Evolutionary conservation across 2,329 filamentous ascomycete genomes (phyloP).

Genomic region (Herpotrichia juniperi): DNA sequence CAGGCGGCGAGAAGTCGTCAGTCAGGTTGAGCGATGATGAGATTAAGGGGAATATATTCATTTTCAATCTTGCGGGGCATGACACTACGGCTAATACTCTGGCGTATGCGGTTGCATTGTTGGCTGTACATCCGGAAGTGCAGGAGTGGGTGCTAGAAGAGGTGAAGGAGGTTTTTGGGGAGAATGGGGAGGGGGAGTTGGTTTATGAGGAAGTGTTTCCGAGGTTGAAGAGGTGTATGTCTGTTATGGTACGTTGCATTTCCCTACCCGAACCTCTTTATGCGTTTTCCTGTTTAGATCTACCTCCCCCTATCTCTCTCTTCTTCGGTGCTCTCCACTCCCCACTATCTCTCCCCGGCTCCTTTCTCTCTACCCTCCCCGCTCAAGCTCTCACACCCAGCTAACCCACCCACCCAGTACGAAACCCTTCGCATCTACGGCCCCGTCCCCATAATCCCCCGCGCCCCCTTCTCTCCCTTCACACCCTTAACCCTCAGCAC

Average conservation of each 20-base stretch:
- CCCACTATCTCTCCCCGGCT: neutral
- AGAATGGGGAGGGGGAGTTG: conserved; percentile 20
- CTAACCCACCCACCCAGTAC: conserved; percentile 17
- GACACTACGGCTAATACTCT: conserved; percentile 54
- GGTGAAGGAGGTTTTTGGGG: conserved; percentile 45
- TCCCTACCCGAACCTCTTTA: no score
- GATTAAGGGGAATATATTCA: conserved; percentile 38
- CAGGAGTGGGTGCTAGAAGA: conserved; percentile 62
- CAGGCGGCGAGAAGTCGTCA: neutral
- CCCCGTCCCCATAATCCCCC: conserved; percentile 25
- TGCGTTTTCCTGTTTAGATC: no score
- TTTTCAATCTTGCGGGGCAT: conserved; percentile 36
- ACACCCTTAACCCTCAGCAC: conserved; percentile 9
- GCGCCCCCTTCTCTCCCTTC: conserved; percentile 7
- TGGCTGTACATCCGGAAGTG: conserved; percentile 55
- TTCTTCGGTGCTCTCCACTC: neutral
- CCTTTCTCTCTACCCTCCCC: neutral
- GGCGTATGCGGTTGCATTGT: conserved; percentile 55
- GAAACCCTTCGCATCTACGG: conserved; percentile 36
- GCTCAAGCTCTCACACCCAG: neutral
- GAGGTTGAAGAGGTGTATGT: conserved; percentile 50
- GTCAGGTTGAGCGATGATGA: conserved; percentile 24
- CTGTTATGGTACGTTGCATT: conserved; percentile 54
- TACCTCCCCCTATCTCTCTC: neutral
- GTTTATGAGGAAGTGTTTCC: conserved; percentile 54